Base-by-base conservation (phyloP, 257 asterid genomes). In the Solanum peruvianum region DNA sequence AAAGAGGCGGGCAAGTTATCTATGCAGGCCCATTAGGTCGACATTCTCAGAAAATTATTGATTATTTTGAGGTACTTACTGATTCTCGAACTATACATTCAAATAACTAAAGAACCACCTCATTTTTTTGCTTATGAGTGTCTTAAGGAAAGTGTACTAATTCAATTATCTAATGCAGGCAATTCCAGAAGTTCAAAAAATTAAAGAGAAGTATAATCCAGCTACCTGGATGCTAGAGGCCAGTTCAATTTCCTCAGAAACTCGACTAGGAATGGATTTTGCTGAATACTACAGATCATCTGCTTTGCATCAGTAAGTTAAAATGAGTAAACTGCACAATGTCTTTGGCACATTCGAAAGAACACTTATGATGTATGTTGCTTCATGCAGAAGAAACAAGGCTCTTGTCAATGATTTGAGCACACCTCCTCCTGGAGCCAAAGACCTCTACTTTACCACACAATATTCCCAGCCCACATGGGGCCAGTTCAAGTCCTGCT, bases 191-290 rank as follows among this genome's bases (percentile, higher is more conserved):
- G 92, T 93, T n/a, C 89, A 93, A 18, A 87, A 86, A 62, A 91
- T 92, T 69, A 82, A 89, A 86, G 89, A 93, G 85, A 86, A 86
- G 47, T 86, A 91, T 69, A 93, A 93, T 90, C 93, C 94, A 88
- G 94, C 95, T 37, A 90, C 93, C 16, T 93, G 94, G 95, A 91
- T 93, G 95, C 92, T 91, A 20, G 94, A 91, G 86, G 92, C 89
- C 52, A 93, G 91, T 86, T 92, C 94, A 49, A 87, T 66, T 18
- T 90, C 89, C 44, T 87, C 89, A 84, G 95, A 93, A 87, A 21
- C 69, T 7, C 88, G 88, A 29, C 92, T 92, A 72, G 93, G 92
- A 72, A 88, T 90, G 47, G 92, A 93, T 90, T 92, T 93, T 70
- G 93, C 90, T 21, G 92, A 93, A 84, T 84, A 90, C 91, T 93